phyloP scores from a whole-genome alignment of 352 stramenopile species.

The Globisporangium cylindrosporum region DNA sequence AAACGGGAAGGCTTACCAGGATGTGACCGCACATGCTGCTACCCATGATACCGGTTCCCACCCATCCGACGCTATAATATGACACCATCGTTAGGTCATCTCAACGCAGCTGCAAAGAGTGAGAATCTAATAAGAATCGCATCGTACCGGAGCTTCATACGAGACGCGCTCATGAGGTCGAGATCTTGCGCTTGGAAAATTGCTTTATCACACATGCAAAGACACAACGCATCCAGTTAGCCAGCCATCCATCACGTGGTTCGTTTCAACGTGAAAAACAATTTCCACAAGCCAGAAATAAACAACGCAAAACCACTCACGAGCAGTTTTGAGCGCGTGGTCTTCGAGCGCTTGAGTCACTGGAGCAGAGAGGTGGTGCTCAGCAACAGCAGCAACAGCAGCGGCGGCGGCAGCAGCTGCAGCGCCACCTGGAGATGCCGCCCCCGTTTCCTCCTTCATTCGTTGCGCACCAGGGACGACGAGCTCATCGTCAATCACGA shows the following conservation, averaged over 20 bases:
- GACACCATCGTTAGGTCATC: background rate
- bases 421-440: constrained; percentile 11
- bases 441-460: constrained; percentile 44
- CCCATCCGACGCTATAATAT: constrained; percentile 68
- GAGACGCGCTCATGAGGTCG: constrained; percentile 51
- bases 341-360: constrained; percentile 50
- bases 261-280: background rate
- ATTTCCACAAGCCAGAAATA: background rate
- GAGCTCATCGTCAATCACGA: constrained; percentile 83
- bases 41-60: constrained; percentile 88
- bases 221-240: background rate
- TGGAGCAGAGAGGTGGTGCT: constrained; percentile 27
- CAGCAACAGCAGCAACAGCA: constrained; percentile 19
- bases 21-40: constrained; percentile 88
- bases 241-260: background rate
- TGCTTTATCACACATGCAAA: constrained; percentile 20
- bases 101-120: background rate
- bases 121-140: background rate
- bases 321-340: constrained; percentile 41
- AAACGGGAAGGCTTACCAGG: constrained; percentile 41
- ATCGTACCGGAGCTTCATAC: constrained; percentile 56
- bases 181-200: constrained; percentile 59
- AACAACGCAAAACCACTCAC: constrained; percentile 24
- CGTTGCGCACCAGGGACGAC: constrained; percentile 46
- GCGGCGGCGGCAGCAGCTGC: constrained; percentile 22